Evolutionary conservation across 306 rosid genomes (phyloP).

Genomic region (Gleditsia sinensis): DNA sequence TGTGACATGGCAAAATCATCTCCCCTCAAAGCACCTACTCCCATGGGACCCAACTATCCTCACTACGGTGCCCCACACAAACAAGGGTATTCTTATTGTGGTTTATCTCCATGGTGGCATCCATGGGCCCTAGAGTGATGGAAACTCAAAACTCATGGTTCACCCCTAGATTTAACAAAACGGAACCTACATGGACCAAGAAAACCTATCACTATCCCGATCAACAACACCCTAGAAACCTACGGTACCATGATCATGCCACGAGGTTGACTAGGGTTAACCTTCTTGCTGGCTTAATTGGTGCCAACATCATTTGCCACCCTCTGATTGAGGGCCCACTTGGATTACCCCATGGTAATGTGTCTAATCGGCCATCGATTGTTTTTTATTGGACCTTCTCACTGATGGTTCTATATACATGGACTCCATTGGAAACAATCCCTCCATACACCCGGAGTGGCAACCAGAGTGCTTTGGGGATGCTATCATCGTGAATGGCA

Average conservation of each 20-base stretch:
- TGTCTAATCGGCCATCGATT: conserved; percentile 54
- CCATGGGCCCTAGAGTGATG: conserved; percentile 66
- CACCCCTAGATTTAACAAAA: conserved; percentile 40
- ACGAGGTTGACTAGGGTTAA: conserved; percentile 82
- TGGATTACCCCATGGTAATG: conserved; percentile 44
- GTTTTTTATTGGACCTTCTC: conserved; percentile 66
- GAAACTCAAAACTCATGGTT: conserved; percentile 72
- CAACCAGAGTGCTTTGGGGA: conserved; percentile 65
- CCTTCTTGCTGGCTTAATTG: conserved; percentile 68
- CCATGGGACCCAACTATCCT: conserved; percentile 87
- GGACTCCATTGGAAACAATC: conserved; percentile 72
- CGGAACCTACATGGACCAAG: conserved; percentile 60
- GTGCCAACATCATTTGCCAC: conserved; percentile 62
- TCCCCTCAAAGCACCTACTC: conserved; percentile 72
- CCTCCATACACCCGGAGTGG: conserved; percentile 78
- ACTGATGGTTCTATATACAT: conserved; percentile 71
- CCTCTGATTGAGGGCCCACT: conserved; percentile 53
- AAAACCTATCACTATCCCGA: conserved; percentile 57
- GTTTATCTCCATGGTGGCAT: conserved; percentile 84
- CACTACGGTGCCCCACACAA: conserved; percentile 41
- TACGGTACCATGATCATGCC: conserved; percentile 92
- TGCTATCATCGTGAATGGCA: conserved; percentile 76
- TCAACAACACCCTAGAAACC: conserved; percentile 71
- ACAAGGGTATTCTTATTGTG: conserved; percentile 67
- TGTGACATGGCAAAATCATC: conserved; percentile 77